Base-by-base conservation (phyloP, 2,329 filamentous ascomycete genomes). In the Penicillium concentricum region DNA sequence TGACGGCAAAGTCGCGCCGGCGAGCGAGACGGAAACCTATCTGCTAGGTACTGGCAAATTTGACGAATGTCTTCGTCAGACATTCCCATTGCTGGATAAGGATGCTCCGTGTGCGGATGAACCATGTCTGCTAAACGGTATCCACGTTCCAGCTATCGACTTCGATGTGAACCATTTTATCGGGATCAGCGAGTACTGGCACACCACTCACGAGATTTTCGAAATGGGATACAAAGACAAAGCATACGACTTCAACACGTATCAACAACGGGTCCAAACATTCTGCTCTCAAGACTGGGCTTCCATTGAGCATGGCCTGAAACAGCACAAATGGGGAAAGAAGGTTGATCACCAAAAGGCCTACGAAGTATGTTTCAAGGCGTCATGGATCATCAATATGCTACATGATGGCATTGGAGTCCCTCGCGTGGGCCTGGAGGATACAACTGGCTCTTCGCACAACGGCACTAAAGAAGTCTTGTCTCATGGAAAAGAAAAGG, bases 101-200 rank as follows among this genome's bases (percentile, higher is more conserved):
- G 91, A 97, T 69, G 86, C 87, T 51, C 86, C 90, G 1, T 99
- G 94, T 69, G 77, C 84, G 5, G 89, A 96, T 68, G 77, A 87
- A 26, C 94, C 95, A 0, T 99, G 94, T 73, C 79, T 99, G 34
- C 81, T 99, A 38, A 91, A 97, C 66, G 92, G 94, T 0, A 87
- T 93, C 61, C 92, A 97, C 70, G 92, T 94, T 1, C 94, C 94
- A 1, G 90, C 91, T 4, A 97, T 99, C 62, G 94, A 99, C 72
- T 99, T 97, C 69, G 88, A 94, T 60, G 87, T 97, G 35, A 99
- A 99, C 67, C 95, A 97, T 72, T 99, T 99, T 68, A 88, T 99
- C 28, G 94, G 94, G 12, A 93, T 99, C 4, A 97, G 93, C 1
- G 94, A 99, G 71, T 99, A 96, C 75, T 99, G 94, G 93, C 94